Evolutionary conservation across 345 rosid species (phyloP).

Genomic region (Moricandia moricandioides): DNA sequence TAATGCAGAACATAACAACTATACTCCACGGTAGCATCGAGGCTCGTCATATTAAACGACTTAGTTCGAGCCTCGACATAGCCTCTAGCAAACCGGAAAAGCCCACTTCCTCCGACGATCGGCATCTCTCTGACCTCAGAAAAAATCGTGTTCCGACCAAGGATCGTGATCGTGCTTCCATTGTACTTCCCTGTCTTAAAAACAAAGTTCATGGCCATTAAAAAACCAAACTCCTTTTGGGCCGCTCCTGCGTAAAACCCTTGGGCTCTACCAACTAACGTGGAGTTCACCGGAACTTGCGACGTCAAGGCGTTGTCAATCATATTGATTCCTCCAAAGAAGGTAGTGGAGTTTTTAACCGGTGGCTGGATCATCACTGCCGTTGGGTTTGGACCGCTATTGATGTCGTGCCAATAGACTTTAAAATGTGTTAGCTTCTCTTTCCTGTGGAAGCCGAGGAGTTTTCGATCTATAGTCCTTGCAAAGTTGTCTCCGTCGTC

Average conservation of each 20-base stretch:
- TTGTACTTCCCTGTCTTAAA: conserved; percentile 66
- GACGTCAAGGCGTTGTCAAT: conserved; percentile 68
- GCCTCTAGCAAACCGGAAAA: conserved; percentile 72
- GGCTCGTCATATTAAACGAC: conserved; percentile 29
- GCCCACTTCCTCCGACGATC: conserved; percentile 70
- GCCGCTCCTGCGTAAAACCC: conserved; percentile 62
- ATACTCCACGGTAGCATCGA: conserved; percentile 53
- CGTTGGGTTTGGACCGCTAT: conserved; percentile 49
- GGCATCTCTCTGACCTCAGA: conserved; percentile 68
- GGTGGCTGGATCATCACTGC: conserved; percentile 43
- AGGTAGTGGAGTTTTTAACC: conserved; percentile 31
- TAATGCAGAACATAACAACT: conserved; percentile 56
- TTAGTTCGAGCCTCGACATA: conserved; percentile 57
- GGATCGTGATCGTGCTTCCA: conserved; percentile 60
- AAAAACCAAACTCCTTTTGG: conserved; percentile 51
- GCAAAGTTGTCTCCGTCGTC: conserved; percentile 27
- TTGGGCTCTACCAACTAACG: conserved; percentile 65
- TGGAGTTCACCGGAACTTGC: conserved; percentile 51
- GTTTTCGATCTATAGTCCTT: conserved; percentile 38
- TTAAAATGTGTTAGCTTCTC: conserved; percentile 65
- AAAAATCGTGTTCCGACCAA: conserved; percentile 60
- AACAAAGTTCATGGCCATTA: conserved; percentile 69
- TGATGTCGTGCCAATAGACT: conserved; percentile 66
- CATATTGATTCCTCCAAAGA: conserved; percentile 51
- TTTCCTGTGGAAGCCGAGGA: conserved; percentile 37